Base-by-base conservation (phyloP, 23 red algal genomes). In the Agarophyton chilense region DNA sequence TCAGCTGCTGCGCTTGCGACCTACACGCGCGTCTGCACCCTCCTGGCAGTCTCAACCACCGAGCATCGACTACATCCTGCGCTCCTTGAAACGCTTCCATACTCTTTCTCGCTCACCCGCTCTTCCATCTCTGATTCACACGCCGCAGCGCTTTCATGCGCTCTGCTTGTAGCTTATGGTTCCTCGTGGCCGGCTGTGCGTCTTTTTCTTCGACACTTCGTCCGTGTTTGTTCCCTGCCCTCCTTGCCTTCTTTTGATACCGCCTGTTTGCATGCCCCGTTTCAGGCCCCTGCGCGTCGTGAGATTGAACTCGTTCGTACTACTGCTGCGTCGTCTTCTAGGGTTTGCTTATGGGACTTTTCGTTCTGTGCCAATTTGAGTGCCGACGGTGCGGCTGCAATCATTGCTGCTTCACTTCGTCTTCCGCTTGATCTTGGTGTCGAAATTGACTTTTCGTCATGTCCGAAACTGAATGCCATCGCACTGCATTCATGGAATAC, bases 111-210 rank as follows among this genome's bases (percentile, higher is more conserved):
- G 21, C 24, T 74, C 38, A 5, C 68, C 4, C 68, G 68, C 34
- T 74, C 68, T 16, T 46, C 68, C 40, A 28, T 74, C 19, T 74
- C 68, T 21, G 80, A 89, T 29, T 22, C 67, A 3, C 85, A 89
- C 28, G 85, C 85, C 34, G 71, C 71, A 38, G 85, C 85, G 25
- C 71, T 89, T 35, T 53, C 63, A 34, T 61, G 46, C 72, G 85
- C 85, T 9, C 57, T 63, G 47, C 58, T 89, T 0, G 85, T 72
- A 3, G 46, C 70, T 9, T 67, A 89, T 29, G 85, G 85, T 71
- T 49, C 58, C 13, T 33, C 67, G 4, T 62, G 61, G 28, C 36
- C 70, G 24, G 39, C 55, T 0, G 67, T 89, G 2, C 85, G 44
- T 44, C 64, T 56, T n/a, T 72, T 72, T 22, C 71, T 89, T 13